Base-by-base conservation (phyloP, 176 grass and related monocot genomes). In the Zizania latifolia region DNA sequence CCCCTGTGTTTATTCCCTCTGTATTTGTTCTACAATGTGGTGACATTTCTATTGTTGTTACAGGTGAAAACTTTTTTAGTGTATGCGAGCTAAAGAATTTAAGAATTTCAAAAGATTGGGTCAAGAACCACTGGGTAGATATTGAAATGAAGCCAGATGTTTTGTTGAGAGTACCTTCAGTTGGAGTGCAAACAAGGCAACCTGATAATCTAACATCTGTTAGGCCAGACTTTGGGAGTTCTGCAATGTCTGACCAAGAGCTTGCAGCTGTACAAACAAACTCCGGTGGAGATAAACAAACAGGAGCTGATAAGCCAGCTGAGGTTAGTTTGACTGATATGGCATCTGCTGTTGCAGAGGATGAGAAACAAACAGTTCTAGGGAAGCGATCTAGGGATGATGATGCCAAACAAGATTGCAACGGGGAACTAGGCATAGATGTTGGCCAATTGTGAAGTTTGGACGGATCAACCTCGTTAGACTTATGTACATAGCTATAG, bases 31-130 rank as follows among this genome's bases (percentile, higher is more conserved):
- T 39, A 27, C 10, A 73, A 86, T 16, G 28, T 64, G 48, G 57
- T 82, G 41, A 54, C 21, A 79, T 45, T 62, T 65, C 13, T 68
- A 9, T 59, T 80, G 6, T 68, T 80, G 13, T 85, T 68, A 5
- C 84, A 99, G 95, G 89, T 45, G 95, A 99, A 68, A 88, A 90
- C 60, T 86, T 94, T 68, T 90, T 84, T 72, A n/a, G 77, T 43
- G 72, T 79, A 30, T 92, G 91, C 81, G 81, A 88, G 13, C 61
- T 79, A 68, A 92, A 92, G 70, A 72, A 92, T 62, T 21, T 72
- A 65, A 90, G 95, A 89, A 83, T 92, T 68, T 99, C 95, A 17
- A 87, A 78, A 92, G 95, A 99, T 39, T 99, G 95, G 95, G 76
- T 92, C 11, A 86, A 86, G 65, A 86, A 88, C 61, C 22, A 34